phyloP scores from a whole-genome alignment of 345 rosid genomes.

The Anacardium occidentale region DNA sequence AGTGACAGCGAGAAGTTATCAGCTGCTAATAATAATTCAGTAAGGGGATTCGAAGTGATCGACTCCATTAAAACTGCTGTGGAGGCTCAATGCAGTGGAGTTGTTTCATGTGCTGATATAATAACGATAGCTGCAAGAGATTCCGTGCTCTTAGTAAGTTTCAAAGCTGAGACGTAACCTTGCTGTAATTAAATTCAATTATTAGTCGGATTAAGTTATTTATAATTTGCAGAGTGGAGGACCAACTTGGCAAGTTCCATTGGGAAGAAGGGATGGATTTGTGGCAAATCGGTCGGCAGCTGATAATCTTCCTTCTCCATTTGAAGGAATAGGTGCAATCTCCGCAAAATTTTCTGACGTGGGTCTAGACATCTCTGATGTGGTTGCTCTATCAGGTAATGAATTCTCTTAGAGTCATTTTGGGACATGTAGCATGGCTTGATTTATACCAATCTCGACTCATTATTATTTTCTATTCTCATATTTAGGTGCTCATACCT shows the following conservation, averaged over 20 bases:
- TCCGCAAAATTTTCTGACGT: conserved; percentile 52
- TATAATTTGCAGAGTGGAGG: conserved; percentile 68
- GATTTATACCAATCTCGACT: too few species aligned
- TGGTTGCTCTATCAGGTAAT: conserved; percentile 71
- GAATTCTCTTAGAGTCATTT: too few species aligned
- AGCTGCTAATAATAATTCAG: conserved; percentile 17
- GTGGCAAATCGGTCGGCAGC: conserved; percentile 61
- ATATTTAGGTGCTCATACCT: conserved; percentile 54
- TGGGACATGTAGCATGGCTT: too few species aligned
- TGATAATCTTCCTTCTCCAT: conserved; percentile 61
- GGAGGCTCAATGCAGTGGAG: conserved; percentile 64
- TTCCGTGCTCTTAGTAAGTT: conserved; percentile 59
- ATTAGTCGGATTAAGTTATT: too few species aligned
- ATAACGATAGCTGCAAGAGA: conserved; percentile 72
- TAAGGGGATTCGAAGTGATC: conserved; percentile 32
- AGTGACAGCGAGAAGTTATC: conserved; percentile 28
- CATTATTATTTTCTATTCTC: too few species aligned
- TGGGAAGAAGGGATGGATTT: conserved; percentile 77
- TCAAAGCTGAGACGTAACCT: too few species aligned
- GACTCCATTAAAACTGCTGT: conserved; percentile 57
- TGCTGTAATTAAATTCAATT: too few species aligned
- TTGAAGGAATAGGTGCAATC: conserved; percentile 43
- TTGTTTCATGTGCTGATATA: conserved; percentile 80
- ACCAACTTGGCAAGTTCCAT: conserved; percentile 55
- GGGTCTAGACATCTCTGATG: conserved; percentile 56